Base-by-base conservation (phyloP, 2,329 filamentous ascomycete genomes). In the Endoconidiophora polonica region DNA sequence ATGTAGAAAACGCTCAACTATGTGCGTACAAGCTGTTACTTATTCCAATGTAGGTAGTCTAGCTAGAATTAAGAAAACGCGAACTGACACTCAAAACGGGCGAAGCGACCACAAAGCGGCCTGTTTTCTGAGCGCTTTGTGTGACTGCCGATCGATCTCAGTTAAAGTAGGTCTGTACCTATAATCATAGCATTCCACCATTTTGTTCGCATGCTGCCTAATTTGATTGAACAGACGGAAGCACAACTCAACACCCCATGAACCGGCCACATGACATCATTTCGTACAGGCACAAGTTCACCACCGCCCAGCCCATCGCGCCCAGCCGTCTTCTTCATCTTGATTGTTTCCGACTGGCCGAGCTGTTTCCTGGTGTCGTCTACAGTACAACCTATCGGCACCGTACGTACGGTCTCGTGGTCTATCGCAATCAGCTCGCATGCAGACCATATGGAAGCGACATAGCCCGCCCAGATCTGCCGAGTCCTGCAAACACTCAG, bases 231-330 rank as follows among this genome's bases (percentile, higher is more conserved):
- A 44, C 6, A 26, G 18, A 10, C 10, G 22, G 23, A 44, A 22
- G 26, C 29, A 33, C 7, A 22, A 4, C 14, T 16, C 12, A 2
- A 22, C 44, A 37, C n/a, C 20, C n/a, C 4, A 46, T 33, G 29
- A 33, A 33, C 29, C 29, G 29, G 7, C 29, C 29, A 33, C 29
- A 33, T 33, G 29, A 33, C 29, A 9, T 33, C 24, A 45, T 18
- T 23, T 4, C 40, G 40, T 44, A 5, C 40, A 44, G n/a, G 4
- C 6, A 36, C 12, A 6, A 18, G 22, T 46, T 46, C 4, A 49
- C 40, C 39, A 49, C 10, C 29, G 40, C n/a, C 47, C 47, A 12
- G 47, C 36, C 47, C 47, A 49, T 3, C 33, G 26, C 9, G 47
- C 38, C 47, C 47, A 49, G 40, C 40, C 33, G 12, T 44, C 47